Evolutionary conservation across 805 yeast genomes (phyloP).

Genomic region (Ogataea philodendri): DNA sequence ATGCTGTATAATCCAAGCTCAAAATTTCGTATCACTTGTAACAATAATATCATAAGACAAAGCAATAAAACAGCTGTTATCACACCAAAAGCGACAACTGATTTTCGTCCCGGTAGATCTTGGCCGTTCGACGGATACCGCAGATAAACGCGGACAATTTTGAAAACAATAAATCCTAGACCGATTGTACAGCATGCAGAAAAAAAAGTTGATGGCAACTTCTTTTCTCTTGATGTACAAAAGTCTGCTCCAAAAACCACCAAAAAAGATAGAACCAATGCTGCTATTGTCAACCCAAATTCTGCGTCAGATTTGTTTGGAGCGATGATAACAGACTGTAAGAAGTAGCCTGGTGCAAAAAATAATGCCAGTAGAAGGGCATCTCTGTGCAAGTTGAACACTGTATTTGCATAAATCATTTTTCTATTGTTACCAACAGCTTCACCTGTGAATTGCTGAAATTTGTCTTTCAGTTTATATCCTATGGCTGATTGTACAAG

Average conservation of each 20-base stretch:
- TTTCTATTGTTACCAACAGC: slow-evolving; percentile 39
- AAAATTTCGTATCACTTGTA: slow-evolving; percentile 16
- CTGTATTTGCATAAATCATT: slow-evolving; percentile 33
- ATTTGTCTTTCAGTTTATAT: slow-evolving; percentile 17
- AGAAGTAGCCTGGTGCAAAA: slow-evolving; percentile 44
- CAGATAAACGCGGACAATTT: slow-evolving; percentile 37
- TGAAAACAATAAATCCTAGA: slow-evolving; percentile 40
- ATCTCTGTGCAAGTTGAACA: slow-evolving; percentile 39
- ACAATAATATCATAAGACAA: slow-evolving; percentile 24
- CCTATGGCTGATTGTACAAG: slow-evolving; percentile 33
- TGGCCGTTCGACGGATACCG: slow-evolving; percentile 22
- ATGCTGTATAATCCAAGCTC: slow-evolving; percentile 15
- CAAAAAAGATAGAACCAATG: slow-evolving; percentile 27
- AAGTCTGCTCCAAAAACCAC: slow-evolving; percentile 37
- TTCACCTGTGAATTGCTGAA: slow-evolving; percentile 20
- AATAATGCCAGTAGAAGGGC: slow-evolving; percentile 35
- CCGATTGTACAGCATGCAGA: slow-evolving; percentile 34
- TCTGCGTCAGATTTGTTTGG: slow-evolving; percentile 37
- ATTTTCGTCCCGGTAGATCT: slow-evolving; percentile 42
- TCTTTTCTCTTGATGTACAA: slow-evolving; percentile 35
- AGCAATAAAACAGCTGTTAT: slow-evolving; percentile 36
- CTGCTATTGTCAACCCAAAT: slow-evolving; percentile 38
- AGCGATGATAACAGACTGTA: slow-evolving; percentile 38
- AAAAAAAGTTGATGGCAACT: slow-evolving; percentile 25
- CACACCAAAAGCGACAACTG: slow-evolving; percentile 41